Conservation (phyloP, 441 rosid genomes). For the Brassica balearica region DNA sequence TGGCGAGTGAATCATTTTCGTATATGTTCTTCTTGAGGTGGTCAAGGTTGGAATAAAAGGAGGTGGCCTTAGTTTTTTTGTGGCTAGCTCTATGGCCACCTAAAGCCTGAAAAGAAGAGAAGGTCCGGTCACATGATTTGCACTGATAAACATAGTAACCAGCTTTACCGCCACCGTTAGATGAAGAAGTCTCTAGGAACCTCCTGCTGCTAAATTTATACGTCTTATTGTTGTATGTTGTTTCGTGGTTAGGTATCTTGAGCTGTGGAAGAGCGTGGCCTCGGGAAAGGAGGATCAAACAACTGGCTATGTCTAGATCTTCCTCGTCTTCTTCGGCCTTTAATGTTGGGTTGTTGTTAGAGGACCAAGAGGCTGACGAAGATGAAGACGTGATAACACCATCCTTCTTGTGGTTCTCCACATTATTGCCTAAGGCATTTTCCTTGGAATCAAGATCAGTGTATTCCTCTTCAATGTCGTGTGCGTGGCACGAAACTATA, state of each 20-base stretch:
- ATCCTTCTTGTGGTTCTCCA: background rate
- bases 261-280: slow-evolving; percentile 46
- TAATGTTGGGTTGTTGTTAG: slow-evolving; percentile 39
- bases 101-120: slow-evolving; percentile 68
- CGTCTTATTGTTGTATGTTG: slow-evolving; percentile 4
- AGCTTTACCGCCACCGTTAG: slow-evolving; percentile 48
- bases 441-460: background rate
- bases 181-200: slow-evolving; percentile 62
- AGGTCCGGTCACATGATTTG: slow-evolving; percentile 61
- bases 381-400: slow-evolving; percentile 29
- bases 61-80: slow-evolving; percentile 63
- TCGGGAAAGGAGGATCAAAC: slow-evolving; percentile 81
- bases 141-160: slow-evolving; percentile 53
- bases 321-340: slow-evolving; percentile 44
- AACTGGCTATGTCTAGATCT: slow-evolving; percentile 88
- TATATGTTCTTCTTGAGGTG: slow-evolving; percentile 34
- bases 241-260: slow-evolving; percentile 16
- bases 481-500: slow-evolving; percentile 15
- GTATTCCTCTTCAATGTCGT: slow-evolving; percentile 14
- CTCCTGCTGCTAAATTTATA: slow-evolving; percentile 61
- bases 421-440: slow-evolving; percentile 13
- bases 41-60: slow-evolving; percentile 40
- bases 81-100: slow-evolving; percentile 77
- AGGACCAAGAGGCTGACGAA: slow-evolving; percentile 40
- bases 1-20: slow-evolving; percentile 51